Conservation (phyloP, 495 filamentous ascomycete species). For the Bacidia rubella region DNA sequence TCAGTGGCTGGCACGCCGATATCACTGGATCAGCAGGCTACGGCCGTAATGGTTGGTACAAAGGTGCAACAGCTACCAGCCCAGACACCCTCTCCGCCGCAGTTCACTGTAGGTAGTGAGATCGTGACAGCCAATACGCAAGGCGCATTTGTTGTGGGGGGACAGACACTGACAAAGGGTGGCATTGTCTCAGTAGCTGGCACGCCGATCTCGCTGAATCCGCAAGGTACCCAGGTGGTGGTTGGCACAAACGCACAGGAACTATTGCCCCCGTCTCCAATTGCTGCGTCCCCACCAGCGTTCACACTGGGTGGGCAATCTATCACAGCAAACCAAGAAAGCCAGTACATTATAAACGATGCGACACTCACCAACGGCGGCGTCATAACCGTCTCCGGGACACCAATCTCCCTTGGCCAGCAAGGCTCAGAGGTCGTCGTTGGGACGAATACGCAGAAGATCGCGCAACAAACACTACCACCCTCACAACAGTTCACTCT, state of each 20-base stretch:
- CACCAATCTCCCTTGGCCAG: too few species aligned
- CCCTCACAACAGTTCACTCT: too few species aligned
- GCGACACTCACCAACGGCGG: too few species aligned
- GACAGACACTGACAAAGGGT: slow-evolving; percentile 7
- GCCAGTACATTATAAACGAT: too few species aligned
- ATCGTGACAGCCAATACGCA: slow-evolving; percentile 1
- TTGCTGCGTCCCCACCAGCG: too few species aligned
- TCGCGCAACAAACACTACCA: too few species aligned
- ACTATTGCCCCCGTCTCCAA: not conserved
- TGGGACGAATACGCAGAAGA: too few species aligned
- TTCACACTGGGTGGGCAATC: too few species aligned
- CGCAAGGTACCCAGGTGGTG: not conserved
- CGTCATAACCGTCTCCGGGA: too few species aligned
- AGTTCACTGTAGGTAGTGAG: slow-evolving; percentile 3
- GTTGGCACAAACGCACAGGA: slow-evolving; percentile 4
- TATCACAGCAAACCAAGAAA: too few species aligned
- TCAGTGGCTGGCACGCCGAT: slow-evolving; percentile 9
- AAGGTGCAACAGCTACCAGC: slow-evolving; percentile 4
- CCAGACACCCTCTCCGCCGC: not conserved
- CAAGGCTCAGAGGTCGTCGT: too few species aligned
- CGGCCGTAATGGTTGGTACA: slow-evolving; percentile 7
- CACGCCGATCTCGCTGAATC: slow-evolving; percentile 2
- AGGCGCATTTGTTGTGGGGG: not conserved
- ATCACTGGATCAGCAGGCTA: slow-evolving; percentile 8
- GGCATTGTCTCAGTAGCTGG: slow-evolving; percentile 3